Base-by-base conservation (phyloP, 1,284 basidiomycete genomes). In the Trametes versicolor region DNA sequence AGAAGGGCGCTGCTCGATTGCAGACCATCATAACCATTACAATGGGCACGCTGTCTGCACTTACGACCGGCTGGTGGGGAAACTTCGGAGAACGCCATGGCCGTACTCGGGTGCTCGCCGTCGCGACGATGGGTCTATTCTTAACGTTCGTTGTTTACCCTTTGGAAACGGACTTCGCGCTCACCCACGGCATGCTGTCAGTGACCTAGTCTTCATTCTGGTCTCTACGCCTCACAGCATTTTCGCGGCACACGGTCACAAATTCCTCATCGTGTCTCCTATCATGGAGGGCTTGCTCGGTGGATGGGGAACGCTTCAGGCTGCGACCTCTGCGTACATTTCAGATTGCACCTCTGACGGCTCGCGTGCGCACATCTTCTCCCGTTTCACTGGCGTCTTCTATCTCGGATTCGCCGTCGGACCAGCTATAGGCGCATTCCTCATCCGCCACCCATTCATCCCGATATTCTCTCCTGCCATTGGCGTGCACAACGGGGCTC, bases 61-160 rank as follows among this genome's bases (percentile, higher is more conserved):
- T 96, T 37, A 95, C 93, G 1, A 94, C 94, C 0, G 93, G 92
- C 10, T 95, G 89, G 85, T 98, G 96, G 96, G 93, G 93, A 41
- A 86, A 87, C 64, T 90, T 91, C 51, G 90, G 93, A 9, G 94
- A 97, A 74, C 82, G 88, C 21, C 78, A 90, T 64, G 96, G 96
- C 12, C 85, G 96, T 32, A 92, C 88, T 5, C 85, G 83, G 52
- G 89, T 97, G 37, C 85, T 97, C 60, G 87, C 90, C 13, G 78
- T 90, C 27, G 80, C 89, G 17, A 88, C 91, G 5, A 69, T 91
- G 21, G 94, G 95, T 4, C 76, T 95, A 2, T 83, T 96, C 71
- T 79, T 93, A 66, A 92, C 90, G 91, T 95, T 77, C 53, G 87
- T 86, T 8, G 39, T 25, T 7, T 25, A 9, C 19, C 19, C 39